Evolutionary conservation across 192 early-diverging fungal species (phyloP).

Genomic region (Podila epicladia): DNA sequence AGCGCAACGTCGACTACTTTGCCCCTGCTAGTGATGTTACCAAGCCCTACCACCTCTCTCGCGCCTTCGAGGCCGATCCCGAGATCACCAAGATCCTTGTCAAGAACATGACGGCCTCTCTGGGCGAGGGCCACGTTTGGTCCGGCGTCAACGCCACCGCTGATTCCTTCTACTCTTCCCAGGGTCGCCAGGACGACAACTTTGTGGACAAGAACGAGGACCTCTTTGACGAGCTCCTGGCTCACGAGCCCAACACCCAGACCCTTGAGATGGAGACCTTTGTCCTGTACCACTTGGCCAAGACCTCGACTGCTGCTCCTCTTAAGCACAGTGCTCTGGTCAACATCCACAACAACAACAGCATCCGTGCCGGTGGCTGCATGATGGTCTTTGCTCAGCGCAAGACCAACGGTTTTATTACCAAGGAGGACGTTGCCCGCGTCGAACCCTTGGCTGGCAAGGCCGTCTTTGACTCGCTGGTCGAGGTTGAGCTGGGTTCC

Average conservation of each 20-base stretch:
- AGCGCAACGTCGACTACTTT: constrained; percentile 84
- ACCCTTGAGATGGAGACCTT: constrained; percentile 91
- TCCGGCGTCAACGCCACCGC: constrained; percentile 78
- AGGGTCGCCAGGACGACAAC: constrained; percentile 74
- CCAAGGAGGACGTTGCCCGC: constrained; percentile 55
- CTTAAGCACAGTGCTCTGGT: constrained; percentile 2
- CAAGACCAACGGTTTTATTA: constrained; percentile 72
- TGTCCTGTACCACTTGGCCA: constrained; percentile 85
- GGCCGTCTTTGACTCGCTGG: constrained; percentile 71
- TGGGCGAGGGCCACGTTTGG: constrained; percentile 59
- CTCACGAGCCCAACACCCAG: constrained; percentile 59
- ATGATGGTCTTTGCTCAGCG: constrained; percentile 90
- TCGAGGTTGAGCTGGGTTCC: constrained; percentile 46
- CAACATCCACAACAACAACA: constrained; percentile 27
- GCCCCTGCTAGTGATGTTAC: constrained; percentile 18
- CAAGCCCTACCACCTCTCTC: constrained; percentile 74
- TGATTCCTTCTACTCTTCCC: constrained; percentile 89
- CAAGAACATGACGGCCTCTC: constrained; percentile 39
- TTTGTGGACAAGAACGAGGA: constrained; percentile 84
- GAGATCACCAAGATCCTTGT: constrained; percentile 52
- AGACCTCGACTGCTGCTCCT: constrained; percentile 42
- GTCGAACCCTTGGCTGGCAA: constrained; percentile 67
- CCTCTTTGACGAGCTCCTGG: constrained; percentile 62
- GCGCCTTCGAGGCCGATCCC: constrained; percentile 66
- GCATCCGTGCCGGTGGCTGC: constrained; percentile 78